Evolutionary conservation across 345 rosid species (phyloP).

Genomic region (Corymbia maculata): DNA sequence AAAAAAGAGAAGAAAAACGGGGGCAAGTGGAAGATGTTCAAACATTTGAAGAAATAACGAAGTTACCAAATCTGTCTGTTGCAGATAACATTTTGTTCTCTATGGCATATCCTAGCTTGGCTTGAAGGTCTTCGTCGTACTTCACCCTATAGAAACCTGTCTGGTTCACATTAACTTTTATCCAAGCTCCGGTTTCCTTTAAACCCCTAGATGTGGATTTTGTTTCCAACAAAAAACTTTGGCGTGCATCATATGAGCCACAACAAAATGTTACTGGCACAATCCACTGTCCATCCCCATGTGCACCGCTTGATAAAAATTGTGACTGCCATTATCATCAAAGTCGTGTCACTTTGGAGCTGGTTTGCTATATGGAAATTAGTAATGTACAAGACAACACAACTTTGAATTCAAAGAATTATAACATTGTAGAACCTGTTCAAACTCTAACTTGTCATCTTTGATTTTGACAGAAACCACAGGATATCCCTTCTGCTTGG

Average conservation of each 20-base stretch:
- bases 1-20: not conserved
- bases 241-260: constrained; percentile 58
- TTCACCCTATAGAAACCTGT: constrained; percentile 93
- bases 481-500: constrained; percentile 85
- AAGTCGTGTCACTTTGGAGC: not conserved
- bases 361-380: not conserved
- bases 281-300: constrained; percentile 92
- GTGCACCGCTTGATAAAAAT: constrained; percentile 73
- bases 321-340: constrained; percentile 47
- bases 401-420: not conserved
- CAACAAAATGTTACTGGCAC: constrained; percentile 81
- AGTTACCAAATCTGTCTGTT: constrained; percentile 78
- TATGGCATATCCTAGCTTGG: constrained; percentile 61
- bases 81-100: constrained; percentile 53
- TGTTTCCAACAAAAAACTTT: constrained; percentile 65
- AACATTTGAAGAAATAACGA: not conserved
- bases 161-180: constrained; percentile 77
- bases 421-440: constrained; percentile 48
- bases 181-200: constrained; percentile 33
- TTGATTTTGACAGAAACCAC: constrained; percentile 64
- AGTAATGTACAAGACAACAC: not conserved
- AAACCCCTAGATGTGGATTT: constrained; percentile 43
- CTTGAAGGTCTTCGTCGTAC: constrained; percentile 74
- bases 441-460: constrained; percentile 72
- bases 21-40: not conserved